Conservation (phyloP, 1,284 basidiomycete species). For the Kwoniella shivajii region DNA sequence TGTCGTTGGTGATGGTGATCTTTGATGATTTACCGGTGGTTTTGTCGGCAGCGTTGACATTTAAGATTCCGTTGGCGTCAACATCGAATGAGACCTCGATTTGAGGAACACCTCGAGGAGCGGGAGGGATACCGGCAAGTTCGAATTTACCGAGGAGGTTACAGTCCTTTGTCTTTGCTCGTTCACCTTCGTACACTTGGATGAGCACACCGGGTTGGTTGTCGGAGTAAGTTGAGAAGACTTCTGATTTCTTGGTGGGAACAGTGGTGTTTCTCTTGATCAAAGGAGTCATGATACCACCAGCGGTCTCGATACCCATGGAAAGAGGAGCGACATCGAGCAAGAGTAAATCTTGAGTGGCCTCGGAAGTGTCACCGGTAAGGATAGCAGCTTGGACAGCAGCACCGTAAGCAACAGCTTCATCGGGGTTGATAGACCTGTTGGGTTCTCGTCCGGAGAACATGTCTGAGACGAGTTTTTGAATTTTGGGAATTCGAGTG, state of each 20-base stretch:
- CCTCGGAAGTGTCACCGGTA: conserved; percentile 96
- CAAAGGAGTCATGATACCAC: conserved; percentile 97
- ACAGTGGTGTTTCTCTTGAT: conserved; percentile 94
- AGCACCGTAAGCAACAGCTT: conserved; percentile 93
- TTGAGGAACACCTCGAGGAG: conserved; percentile 97
- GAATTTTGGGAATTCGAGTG: conserved; percentile 99
- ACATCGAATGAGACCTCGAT: conserved; percentile 99
- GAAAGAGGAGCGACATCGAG: conserved; percentile 97
- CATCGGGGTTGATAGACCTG: conserved; percentile 98
- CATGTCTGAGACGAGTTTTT: conserved; percentile 95
- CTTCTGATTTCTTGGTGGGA: conserved; percentile 98
- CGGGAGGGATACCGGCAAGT: conserved; percentile 95
- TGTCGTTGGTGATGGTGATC: conserved; percentile 98
- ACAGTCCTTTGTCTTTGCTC: conserved; percentile 99
- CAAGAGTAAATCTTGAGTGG: conserved; percentile 93
- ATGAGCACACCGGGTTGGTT: conserved; percentile 99
- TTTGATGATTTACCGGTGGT: conserved; percentile 82
- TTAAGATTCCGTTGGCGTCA: conserved; percentile 96
- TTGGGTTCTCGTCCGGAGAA: conserved; percentile 96
- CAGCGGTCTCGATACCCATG: conserved; percentile 96
- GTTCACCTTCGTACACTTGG: conserved; percentile 99
- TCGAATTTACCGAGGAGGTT: conserved; percentile 99
- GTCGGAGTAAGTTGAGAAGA: conserved; percentile 98
- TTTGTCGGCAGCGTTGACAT: conserved; percentile 91
- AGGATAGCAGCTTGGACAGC: conserved; percentile 96